Conservation (phyloP, 331 rosid species). For the Quercus lobata region DNA sequence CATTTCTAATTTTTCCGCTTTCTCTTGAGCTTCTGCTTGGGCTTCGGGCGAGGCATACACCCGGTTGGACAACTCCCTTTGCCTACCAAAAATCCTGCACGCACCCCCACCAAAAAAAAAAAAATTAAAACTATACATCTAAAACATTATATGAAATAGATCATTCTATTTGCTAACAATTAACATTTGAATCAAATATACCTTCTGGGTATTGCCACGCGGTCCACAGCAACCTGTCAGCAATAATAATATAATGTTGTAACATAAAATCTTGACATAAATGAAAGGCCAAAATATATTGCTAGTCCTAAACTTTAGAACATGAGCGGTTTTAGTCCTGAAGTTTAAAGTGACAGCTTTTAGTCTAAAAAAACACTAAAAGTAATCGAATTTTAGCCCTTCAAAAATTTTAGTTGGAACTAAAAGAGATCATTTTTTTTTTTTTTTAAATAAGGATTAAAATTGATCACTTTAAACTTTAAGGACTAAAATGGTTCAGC, state of each 20-base stretch:
- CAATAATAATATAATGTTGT: neutral
- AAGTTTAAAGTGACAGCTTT: too few species aligned
- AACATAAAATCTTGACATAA: neutral
- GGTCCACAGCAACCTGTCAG: slow-evolving; percentile 41
- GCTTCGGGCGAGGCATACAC: slow-evolving; percentile 60
- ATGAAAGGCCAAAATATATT: neutral
- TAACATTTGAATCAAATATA: neutral
- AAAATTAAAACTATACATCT: neutral
- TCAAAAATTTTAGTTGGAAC: too few species aligned
- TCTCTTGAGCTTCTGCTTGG: slow-evolving; percentile 46
- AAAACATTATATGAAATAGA: neutral
- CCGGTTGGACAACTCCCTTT: slow-evolving; percentile 58
- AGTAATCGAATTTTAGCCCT: accelerated
- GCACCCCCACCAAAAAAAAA: neutral
- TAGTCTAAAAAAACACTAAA: too few species aligned
- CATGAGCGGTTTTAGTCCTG: too few species aligned
- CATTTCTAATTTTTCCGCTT: slow-evolving; percentile 46
- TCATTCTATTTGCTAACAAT: neutral
- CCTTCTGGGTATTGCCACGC: slow-evolving; percentile 46
- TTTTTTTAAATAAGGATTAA: too few species aligned
- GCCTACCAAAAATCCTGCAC: slow-evolving; percentile 21
- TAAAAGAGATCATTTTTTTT: too few species aligned
- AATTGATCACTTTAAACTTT: too few species aligned
- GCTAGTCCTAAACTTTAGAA: too few species aligned
- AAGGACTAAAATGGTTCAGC: too few species aligned